These are phyloP conservation scores for Colletotrichum karsti DNA, from an alignment of 2,329 filamentous ascomycete genomes.

Conservation along the genomic window DNA sequence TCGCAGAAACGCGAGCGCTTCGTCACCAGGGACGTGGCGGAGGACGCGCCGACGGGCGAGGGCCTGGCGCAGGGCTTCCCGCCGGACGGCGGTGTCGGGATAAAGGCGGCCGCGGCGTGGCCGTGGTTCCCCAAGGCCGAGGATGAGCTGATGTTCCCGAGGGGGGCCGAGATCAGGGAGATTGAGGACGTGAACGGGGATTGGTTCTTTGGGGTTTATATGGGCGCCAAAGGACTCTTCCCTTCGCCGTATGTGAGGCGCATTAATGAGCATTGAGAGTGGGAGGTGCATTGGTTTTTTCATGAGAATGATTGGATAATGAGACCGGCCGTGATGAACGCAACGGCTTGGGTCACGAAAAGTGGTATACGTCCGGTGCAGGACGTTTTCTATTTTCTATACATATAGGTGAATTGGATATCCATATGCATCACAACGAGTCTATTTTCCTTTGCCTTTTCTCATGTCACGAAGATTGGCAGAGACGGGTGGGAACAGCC, in stretches of 20 bases:
- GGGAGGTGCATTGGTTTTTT: background rate
- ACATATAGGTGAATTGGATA: background rate
- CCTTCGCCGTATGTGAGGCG: slow-evolving; percentile 78
- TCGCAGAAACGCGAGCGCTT: slow-evolving; percentile 52
- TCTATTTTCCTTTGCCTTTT: too few relatives aligned
- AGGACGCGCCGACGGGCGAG: slow-evolving; percentile 46
- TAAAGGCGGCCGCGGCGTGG: slow-evolving; percentile 73
- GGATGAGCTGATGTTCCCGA: slow-evolving; percentile 87
- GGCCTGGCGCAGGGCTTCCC: slow-evolving; percentile 62
- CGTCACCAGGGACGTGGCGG: slow-evolving; percentile 60
- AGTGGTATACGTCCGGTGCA: background rate
- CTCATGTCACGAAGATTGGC: too few relatives aligned
- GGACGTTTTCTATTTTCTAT: background rate
- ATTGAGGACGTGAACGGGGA: slow-evolving; percentile 89
- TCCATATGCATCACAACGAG: too few relatives aligned
- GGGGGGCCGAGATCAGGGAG: slow-evolving; percentile 83
- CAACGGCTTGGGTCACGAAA: background rate
- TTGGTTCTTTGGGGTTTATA: slow-evolving; percentile 90
- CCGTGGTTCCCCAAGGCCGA: slow-evolving; percentile 75
- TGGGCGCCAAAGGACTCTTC: slow-evolving; percentile 81
- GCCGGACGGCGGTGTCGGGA: slow-evolving; percentile 77
- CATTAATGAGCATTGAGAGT: slow-evolving; percentile 34
- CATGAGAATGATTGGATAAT: background rate
- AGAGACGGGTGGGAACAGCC: too few relatives aligned
- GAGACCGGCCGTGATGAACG: background rate